A percentile compares a stretch with the other conserved stretches of the same genome.
Evolutionary conservation across 2,329 filamentous ascomycete species (phyloP).

Genomic region (Zymoseptoria crescenta): DNA sequence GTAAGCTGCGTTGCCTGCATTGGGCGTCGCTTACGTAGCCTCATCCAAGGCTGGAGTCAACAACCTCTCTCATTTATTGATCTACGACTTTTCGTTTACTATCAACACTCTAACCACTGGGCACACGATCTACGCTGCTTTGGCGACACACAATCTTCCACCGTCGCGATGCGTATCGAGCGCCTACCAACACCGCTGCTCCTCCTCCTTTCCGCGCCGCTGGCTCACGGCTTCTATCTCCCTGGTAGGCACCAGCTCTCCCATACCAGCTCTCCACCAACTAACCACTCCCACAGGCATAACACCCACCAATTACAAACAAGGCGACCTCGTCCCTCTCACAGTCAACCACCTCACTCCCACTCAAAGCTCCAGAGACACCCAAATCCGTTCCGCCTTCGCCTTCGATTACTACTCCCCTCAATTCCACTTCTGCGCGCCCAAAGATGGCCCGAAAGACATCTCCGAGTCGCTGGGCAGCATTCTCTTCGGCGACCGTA

Average conservation of each 20-base stretch:
- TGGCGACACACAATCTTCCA: not conserved
- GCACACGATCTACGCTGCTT: not conserved
- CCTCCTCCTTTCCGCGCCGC: constrained; percentile 21
- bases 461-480: constrained; percentile 86
- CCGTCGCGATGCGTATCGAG: constrained; percentile 17
- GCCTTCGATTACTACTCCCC: constrained; percentile 94
- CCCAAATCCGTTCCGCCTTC: constrained; percentile 81
- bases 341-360: constrained; percentile 91
- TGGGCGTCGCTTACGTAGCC: not conserved
- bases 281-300: constrained; percentile 40
- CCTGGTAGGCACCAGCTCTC: constrained; percentile 49
- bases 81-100: not conserved
- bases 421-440: constrained; percentile 80
- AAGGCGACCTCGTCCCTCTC: constrained; percentile 71
- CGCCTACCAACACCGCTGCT: constrained; percentile 17
- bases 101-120: not conserved
- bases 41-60: not conserved
- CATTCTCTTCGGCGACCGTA: constrained; percentile 94
- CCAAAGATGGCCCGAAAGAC: constrained; percentile 65
- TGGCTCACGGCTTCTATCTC: constrained; percentile 64
- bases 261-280: not conserved
- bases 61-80: not conserved
- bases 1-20: not conserved
- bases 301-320: constrained; percentile 83
- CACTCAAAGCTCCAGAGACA: constrained; percentile 66